Evolutionary conservation across 805 yeast genomes (phyloP), one percentile per base, ranked within the genome.

Genomic region (Pichia paraexigua): DNA sequence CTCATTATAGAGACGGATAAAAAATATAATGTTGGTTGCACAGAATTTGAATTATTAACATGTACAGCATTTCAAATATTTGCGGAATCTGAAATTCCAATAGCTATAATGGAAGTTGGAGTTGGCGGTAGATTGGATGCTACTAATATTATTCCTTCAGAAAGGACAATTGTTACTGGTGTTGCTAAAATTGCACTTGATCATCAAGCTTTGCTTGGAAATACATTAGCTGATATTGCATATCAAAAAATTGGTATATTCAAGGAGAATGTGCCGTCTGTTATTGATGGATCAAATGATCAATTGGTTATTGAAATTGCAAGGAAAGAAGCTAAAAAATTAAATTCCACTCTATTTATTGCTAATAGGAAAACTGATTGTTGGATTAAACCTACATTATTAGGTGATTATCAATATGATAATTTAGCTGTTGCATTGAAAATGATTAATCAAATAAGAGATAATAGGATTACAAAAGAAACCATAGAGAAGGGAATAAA

Each of bases 41-140:
- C 97, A 0, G 96, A 89, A 64, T 92, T 92, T 66, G 99, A 92
- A 64, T 60, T 87, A 7, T 70, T 89, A 45, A 88, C 98, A 0
- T 92, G 90, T 22, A 80, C 86, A 0, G 98, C 97, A 1, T 81
- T 89, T 59, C 78, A 84, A 58, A 78, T 88, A 24, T 94, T 94
- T 64, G 73, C 74, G 40, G 60, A 75, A 12, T 72, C 73, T 43
- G 66, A 74, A 1, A 85, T 90, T 7, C 82, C 84, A 24, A 69
- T 85, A 50, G 97, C 96, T 0, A 80, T 92, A 0, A 67, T 92
- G n/a, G 99, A 92, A 65, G 97, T 90, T 5, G 99, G 99, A 0
- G 70, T 94, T 8, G 99, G 99, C 2, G 99, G 99, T 0, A 67
- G 86, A 42, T 64, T 81, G 13, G 99, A 92, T 67, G 88, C 97